A percentile compares a stretch with the other conserved stretches of the same genome.
Evolutionary conservation across 2,329 filamentous ascomycete genomes (phyloP).

Genomic region (Trichoderma hamatum): DNA sequence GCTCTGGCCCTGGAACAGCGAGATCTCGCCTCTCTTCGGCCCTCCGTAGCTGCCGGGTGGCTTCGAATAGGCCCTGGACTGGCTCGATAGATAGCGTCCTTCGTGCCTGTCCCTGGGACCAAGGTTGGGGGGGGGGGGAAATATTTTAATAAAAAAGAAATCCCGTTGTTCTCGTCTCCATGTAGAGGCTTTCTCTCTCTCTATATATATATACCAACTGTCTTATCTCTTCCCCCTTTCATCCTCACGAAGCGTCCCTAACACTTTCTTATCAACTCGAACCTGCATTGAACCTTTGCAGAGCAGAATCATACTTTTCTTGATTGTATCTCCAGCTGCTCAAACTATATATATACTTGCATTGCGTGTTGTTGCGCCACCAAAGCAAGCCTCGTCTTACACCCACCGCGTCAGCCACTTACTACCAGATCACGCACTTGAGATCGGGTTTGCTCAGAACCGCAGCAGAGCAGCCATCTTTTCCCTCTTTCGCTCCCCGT

Average conservation of each 20-base stretch:
- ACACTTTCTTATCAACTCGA: not conserved
- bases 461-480: not conserved
- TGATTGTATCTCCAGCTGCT: not conserved
- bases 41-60: constrained; percentile 25
- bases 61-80: not conserved
- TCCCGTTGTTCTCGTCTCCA: not conserved
- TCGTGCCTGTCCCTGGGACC: constrained; percentile 1
- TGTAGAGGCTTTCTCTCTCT: not conserved
- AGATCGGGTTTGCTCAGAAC: not conserved
- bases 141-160: not conserved
- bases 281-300: not conserved
- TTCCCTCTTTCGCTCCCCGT: not conserved
- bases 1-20: constrained; percentile 3
- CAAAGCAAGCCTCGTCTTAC: constrained; percentile 18
- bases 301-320: not conserved
- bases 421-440: not conserved
- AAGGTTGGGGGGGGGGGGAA: not conserved
- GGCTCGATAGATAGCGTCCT: constrained; percentile 10
- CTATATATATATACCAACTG: not conserved
- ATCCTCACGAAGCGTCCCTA: not conserved
- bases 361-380: not conserved
- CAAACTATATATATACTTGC: not conserved
- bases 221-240: not conserved
- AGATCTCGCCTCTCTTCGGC: constrained; percentile 23
- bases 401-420: not conserved